Conservation (phyloP, 768 basidiomycete species). For the Hortiboletus campestris region DNA sequence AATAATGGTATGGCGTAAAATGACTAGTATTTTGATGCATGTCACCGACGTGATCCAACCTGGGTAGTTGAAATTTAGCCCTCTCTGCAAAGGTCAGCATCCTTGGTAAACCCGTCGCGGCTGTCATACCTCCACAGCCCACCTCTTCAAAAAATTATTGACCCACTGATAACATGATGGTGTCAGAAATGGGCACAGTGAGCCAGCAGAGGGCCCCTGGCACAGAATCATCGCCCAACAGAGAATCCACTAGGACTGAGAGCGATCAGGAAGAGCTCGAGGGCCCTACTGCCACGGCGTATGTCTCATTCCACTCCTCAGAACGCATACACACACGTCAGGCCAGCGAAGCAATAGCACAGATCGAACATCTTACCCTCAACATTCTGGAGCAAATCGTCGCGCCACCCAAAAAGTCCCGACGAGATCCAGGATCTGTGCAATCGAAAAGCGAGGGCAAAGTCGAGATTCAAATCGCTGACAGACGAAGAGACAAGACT, state of each 20-base stretch:
- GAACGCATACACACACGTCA: constrained; percentile 2
- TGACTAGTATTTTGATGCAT: background rate
- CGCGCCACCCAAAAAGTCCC: constrained; percentile 8
- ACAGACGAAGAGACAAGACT: constrained; percentile 33
- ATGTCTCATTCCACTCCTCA: background rate
- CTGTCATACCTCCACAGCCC: background rate
- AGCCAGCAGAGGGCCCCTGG: background rate
- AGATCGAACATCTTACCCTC: constrained; percentile 31
- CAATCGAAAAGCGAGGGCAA: constrained; percentile 17
- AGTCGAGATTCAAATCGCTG: constrained; percentile 35
- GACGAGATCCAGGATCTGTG: background rate
- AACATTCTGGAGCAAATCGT: constrained; percentile 34
- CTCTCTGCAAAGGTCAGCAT: background rate
- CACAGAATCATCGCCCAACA: background rate
- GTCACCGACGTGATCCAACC: background rate
- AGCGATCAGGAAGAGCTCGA: constrained; percentile 14
- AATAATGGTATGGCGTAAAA: background rate
- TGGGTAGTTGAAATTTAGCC: background rate
- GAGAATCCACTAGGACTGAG: constrained; percentile 1
- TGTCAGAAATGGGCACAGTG: background rate
- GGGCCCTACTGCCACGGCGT: constrained; percentile 1
- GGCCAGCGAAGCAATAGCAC: constrained; percentile 23
- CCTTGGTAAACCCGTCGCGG: background rate
- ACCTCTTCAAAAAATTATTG: too few species aligned
- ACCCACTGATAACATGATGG: background rate